A percentile compares a stretch with the other conserved stretches of the same genome.
Conservation (phyloP, 2,329 filamentous ascomycete species). For the Shiraia bambusicola region DNA sequence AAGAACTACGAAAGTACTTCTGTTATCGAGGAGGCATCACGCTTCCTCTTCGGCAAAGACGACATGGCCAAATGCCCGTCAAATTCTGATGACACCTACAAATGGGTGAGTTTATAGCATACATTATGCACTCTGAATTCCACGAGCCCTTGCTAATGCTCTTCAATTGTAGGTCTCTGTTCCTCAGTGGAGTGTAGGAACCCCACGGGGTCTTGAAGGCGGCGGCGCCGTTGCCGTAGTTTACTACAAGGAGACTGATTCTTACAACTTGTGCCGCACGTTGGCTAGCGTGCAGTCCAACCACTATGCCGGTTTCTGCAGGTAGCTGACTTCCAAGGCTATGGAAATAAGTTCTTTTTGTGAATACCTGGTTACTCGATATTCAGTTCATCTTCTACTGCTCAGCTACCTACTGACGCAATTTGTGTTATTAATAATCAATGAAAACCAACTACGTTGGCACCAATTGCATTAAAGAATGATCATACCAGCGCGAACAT, state of each 20-base stretch:
- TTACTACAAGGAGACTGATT: slow-evolving; percentile 9
- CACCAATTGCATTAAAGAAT: too few relatives aligned
- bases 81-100: not conserved
- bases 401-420: too few relatives aligned
- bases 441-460: too few relatives aligned
- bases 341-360: too few relatives aligned
- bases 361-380: too few relatives aligned
- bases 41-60: not conserved
- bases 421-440: too few relatives aligned
- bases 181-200: not conserved
- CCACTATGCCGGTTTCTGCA: not conserved
- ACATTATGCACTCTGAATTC: not conserved
- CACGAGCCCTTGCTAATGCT: not conserved
- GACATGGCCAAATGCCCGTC: not conserved
- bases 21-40: not conserved
- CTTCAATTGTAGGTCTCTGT: not conserved
- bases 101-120: not conserved
- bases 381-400: too few relatives aligned
- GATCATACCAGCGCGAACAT: too few relatives aligned
- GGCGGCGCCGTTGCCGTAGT: slow-evolving; percentile 3
- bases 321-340: too few relatives aligned
- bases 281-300: not conserved
- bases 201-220: not conserved
- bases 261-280: slow-evolving; percentile 3
- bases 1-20: not conserved